These are phyloP conservation scores for Dillenia turbinata DNA, from an alignment of 164 flowering plant species.

Conservation along the genomic window DNA sequence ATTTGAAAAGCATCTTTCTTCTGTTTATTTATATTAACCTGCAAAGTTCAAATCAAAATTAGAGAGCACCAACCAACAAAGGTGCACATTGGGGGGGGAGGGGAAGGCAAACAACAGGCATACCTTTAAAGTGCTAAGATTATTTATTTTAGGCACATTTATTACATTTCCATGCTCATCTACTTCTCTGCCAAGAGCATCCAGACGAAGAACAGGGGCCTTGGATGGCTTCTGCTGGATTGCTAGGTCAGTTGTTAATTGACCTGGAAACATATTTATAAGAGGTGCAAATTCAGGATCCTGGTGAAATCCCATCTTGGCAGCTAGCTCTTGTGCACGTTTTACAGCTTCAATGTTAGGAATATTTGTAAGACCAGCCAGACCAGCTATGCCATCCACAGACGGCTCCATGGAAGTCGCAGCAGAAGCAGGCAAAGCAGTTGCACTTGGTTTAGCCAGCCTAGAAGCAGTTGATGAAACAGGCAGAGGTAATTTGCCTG, in stretches of 20 bases:
- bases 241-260: constrained; percentile 41
- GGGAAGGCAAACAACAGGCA: constrained; percentile 5
- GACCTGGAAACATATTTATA: constrained; percentile 92
- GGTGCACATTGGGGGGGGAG: neutral
- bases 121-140: constrained; percentile 94
- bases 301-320: constrained; percentile 95
- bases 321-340: constrained; percentile 95
- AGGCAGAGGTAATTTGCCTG: constrained; percentile 21
- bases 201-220: constrained; percentile 96
- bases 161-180: constrained; percentile 97
- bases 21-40: constrained; percentile 99
- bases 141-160: constrained; percentile 65
- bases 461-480: constrained; percentile 12
- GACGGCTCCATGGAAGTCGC: constrained; percentile 27
- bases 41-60: constrained; percentile 16
- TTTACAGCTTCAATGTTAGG: constrained; percentile 85
- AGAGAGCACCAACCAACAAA: constrained; percentile 2
- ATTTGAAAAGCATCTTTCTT: constrained; percentile 96
- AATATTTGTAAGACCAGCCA: constrained; percentile 38
- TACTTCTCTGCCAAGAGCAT: constrained; percentile 91
- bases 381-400: constrained; percentile 29
- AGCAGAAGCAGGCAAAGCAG: constrained; percentile 20
- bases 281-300: constrained; percentile 91
- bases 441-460: constrained; percentile 21
- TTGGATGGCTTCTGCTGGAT: constrained; percentile 79